Conservation (phyloP, 805 yeast species). For the Nakazawaea peltata region DNA sequence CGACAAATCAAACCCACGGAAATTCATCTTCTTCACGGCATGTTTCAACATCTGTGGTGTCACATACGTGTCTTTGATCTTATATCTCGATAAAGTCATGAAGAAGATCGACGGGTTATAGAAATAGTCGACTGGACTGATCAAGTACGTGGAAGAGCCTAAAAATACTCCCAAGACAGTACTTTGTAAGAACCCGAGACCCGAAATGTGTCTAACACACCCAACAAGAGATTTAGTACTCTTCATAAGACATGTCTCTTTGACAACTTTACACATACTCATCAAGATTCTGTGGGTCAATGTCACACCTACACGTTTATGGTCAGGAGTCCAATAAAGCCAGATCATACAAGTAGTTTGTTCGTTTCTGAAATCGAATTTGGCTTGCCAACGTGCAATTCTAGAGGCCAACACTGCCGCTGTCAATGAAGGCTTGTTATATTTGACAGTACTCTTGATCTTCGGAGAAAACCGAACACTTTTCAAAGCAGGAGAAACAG, state of each 20-base stretch:
- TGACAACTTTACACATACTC: conserved; percentile 78
- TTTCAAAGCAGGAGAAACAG: conserved; percentile 52
- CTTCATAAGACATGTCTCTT: conserved; percentile 84
- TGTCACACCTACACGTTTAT: conserved; percentile 49
- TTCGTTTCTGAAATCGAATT: conserved; percentile 28
- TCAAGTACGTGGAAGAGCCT: conserved; percentile 79
- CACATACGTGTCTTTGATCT: conserved; percentile 78
- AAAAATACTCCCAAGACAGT: conserved; percentile 74
- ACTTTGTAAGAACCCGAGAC: conserved; percentile 86
- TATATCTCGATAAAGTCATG: conserved; percentile 61
- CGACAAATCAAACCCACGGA: conserved; percentile 53
- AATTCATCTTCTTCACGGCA: conserved; percentile 52
- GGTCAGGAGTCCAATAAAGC: conserved; percentile 68
- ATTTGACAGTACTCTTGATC: conserved; percentile 60
- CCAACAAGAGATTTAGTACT: conserved; percentile 71
- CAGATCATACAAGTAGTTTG: conserved; percentile 50
- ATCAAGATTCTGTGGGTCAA: conserved; percentile 57
- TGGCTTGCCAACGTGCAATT: conserved; percentile 34
- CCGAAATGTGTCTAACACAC: conserved; percentile 75
- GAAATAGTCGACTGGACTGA: conserved; percentile 72
- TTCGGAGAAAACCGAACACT: conserved; percentile 35
- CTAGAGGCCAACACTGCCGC: conserved; percentile 33
- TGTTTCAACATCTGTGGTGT: conserved; percentile 78
- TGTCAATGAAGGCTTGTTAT: conserved; percentile 30
- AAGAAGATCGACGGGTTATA: conserved; percentile 67